A percentile compares a stretch with the other conserved stretches of the same genome.
Evolutionary conservation across 371 early-diverging fungal genomes (phyloP).

Genomic region (Rhizomucor pusillus): DNA sequence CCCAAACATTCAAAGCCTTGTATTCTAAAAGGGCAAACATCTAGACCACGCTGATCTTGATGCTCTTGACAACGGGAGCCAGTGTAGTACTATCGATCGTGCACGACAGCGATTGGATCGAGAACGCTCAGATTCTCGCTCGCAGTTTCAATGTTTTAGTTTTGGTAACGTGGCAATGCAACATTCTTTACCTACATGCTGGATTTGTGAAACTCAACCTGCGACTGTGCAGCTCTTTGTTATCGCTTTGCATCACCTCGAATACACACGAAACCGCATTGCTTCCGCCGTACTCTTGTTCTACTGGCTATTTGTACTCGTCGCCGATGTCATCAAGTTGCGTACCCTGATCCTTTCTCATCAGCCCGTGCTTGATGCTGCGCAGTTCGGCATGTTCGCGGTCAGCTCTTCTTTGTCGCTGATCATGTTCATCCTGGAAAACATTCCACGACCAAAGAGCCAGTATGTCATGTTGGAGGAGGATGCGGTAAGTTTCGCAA

Average conservation of each 20-base stretch:
- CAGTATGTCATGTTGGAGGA: constrained; percentile 63
- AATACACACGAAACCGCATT: constrained; percentile 63
- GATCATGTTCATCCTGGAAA: constrained; percentile 61
- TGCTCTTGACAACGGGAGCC: constrained; percentile 20
- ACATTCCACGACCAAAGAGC: constrained; percentile 52
- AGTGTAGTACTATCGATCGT: constrained; percentile 14
- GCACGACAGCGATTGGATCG: constrained; percentile 29
- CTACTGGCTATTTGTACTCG: constrained; percentile 71
- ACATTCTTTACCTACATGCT: constrained; percentile 10
- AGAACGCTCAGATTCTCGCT: constrained; percentile 32
- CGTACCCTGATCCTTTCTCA: constrained; percentile 55
- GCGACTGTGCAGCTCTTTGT: constrained; percentile 41
- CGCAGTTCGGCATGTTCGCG: constrained; percentile 41
- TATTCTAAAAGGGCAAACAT: no score
- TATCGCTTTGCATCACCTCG: constrained; percentile 59
- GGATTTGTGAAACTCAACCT: not conserved
- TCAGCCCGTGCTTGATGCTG: constrained; percentile 23
- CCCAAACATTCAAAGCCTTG: no score
- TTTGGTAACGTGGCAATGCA: constrained; percentile 20
- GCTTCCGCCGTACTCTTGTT: constrained; percentile 72
- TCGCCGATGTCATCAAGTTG: constrained; percentile 49
- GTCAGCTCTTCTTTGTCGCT: constrained; percentile 40
- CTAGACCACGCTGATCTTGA: constrained; percentile 28
- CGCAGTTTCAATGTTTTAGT: constrained; percentile 30
- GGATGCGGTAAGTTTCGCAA: constrained; percentile 31